phyloP scores from a whole-genome alignment of 768 basidiomycete species.

The Tulasnella sp. region DNA sequence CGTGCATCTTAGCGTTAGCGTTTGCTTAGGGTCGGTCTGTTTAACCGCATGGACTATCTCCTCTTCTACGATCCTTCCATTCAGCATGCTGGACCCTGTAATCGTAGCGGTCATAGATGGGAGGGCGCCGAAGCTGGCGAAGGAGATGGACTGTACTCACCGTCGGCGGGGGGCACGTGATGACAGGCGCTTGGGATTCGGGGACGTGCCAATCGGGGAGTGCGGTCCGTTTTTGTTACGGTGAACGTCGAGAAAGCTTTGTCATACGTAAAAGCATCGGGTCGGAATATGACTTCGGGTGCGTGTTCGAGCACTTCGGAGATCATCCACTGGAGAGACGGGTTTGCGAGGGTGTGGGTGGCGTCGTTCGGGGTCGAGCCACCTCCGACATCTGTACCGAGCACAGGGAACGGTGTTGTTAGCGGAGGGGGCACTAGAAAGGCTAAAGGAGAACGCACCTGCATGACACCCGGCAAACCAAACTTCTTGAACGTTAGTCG shows the following conservation, averaged over 20 bases:
- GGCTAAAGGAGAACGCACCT: too few relatives aligned
- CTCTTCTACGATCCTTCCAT: not conserved
- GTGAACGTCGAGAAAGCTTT: not conserved
- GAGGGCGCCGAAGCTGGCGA: not conserved
- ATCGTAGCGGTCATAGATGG: not conserved
- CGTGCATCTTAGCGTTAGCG: not conserved
- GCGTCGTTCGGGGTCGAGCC: slow-evolving; percentile 24
- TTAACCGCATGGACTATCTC: not conserved
- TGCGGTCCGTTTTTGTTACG: not conserved
- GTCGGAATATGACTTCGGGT: not conserved
- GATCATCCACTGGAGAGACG: slow-evolving; percentile 33
- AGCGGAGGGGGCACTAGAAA: too few relatives aligned
- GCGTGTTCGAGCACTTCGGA: slow-evolving; percentile 26
- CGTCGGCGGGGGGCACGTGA: not conserved
- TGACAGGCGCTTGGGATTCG: slow-evolving; percentile 10
- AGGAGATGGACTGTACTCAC: too few relatives aligned
- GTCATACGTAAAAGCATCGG: slow-evolving; percentile 6
- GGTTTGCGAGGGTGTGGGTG: slow-evolving; percentile 20
- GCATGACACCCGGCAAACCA: too few relatives aligned
- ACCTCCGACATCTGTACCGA: slow-evolving; percentile 29
- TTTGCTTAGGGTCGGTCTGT: not conserved
- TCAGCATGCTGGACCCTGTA: not conserved
- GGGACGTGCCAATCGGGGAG: not conserved
- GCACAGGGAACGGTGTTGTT: too few relatives aligned
- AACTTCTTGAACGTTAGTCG: too few relatives aligned